phyloP scores from a whole-genome alignment of 2,329 filamentous ascomycete species.

The Leptographium lundbergii region DNA sequence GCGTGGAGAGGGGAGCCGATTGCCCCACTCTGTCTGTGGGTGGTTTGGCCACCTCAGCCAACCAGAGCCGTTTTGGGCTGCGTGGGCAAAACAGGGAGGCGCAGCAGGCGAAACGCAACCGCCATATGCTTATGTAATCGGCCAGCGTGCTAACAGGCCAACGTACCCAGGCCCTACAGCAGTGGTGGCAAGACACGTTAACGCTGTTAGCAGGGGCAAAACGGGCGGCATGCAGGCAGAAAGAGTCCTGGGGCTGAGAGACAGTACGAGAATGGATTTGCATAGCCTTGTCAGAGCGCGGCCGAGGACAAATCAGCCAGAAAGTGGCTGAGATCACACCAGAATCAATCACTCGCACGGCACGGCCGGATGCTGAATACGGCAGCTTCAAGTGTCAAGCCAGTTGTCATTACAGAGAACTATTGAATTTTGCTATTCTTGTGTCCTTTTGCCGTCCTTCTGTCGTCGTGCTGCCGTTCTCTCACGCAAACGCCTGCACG shows the following conservation, averaged over 20 bases:
- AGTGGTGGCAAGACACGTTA: no score
- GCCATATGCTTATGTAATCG: background rate
- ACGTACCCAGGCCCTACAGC: background rate
- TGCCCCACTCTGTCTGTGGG: background rate
- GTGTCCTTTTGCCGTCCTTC: background rate
- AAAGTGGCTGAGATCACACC: background rate
- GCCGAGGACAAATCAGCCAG: no score
- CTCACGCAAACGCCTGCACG: conserved; percentile 65
- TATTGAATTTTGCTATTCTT: background rate
- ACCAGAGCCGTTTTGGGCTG: background rate
- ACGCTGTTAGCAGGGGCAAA: background rate
- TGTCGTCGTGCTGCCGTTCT: no score
- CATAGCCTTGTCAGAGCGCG: background rate
- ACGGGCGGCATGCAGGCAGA: background rate
- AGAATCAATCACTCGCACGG: no score
- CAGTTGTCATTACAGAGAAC: no score
- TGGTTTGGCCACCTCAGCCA: background rate
- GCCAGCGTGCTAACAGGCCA: background rate
- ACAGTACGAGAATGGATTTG: background rate
- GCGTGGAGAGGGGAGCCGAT: background rate
- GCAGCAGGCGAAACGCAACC: background rate
- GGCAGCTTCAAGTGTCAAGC: background rate
- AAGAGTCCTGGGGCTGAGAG: no score
- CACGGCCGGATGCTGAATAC: no score
- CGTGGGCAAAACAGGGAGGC: background rate